phyloP scores from a whole-genome alignment of 768 basidiomycete genomes.

The Rhizopogon salebrosus region DNA sequence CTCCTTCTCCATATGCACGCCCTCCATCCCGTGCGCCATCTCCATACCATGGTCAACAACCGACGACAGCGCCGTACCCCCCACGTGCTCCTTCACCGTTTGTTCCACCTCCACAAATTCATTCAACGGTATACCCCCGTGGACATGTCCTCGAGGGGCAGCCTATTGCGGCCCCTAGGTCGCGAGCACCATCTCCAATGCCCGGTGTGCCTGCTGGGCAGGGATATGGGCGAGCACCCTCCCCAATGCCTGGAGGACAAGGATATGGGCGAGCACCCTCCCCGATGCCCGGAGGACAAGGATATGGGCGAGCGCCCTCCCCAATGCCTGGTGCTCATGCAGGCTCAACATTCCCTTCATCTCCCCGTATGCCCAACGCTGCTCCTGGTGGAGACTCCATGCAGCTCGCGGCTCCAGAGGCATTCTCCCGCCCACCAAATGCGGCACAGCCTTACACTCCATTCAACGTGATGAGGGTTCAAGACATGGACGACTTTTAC shows the following conservation, averaged over 20 bases:
- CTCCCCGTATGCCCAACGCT: constrained; percentile 23
- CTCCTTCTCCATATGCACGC: constrained; percentile 15
- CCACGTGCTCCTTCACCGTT: constrained; percentile 25
- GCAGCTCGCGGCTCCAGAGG: constrained; percentile 60
- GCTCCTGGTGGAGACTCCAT: constrained; percentile 19
- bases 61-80: not conserved
- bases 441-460: constrained; percentile 59
- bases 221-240: constrained; percentile 35
- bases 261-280: constrained; percentile 37
- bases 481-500: constrained; percentile 73
- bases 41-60: constrained; percentile 14
- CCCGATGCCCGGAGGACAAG: constrained; percentile 44
- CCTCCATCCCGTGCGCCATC: constrained; percentile 23
- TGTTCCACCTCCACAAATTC: constrained; percentile 14
- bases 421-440: constrained; percentile 71
- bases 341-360: constrained; percentile 21
- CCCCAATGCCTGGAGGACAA: constrained; percentile 47
- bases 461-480: constrained; percentile 66
- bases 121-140: constrained; percentile 40
- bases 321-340: constrained; percentile 44
- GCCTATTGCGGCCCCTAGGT: constrained; percentile 29
- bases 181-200: constrained; percentile 50
- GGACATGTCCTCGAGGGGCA: constrained; percentile 56
- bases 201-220: constrained; percentile 36
- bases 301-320: constrained; percentile 38